Evolutionary conservation across 805 yeast genomes (phyloP).

Genomic region (Wickerhamiella allomyrinae): DNA sequence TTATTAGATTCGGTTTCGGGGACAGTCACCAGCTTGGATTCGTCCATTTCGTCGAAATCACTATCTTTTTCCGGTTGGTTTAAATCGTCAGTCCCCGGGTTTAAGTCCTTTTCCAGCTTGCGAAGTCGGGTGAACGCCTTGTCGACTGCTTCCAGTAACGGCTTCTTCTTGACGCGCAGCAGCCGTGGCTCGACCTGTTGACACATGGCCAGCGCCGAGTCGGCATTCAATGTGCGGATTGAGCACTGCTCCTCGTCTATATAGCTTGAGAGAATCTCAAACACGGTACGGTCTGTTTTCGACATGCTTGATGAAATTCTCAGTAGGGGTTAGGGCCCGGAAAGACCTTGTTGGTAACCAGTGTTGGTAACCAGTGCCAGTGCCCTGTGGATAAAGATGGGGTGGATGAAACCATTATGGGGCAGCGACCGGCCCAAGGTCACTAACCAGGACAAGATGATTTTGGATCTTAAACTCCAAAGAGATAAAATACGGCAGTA

Average conservation of each 20-base stretch:
- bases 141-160: constrained; percentile 50
- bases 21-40: constrained; percentile 46
- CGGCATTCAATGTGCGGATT: constrained; percentile 9
- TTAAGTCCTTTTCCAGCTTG: constrained; percentile 42
- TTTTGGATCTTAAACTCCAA: constrained; percentile 74
- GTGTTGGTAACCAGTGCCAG: too few relatives aligned
- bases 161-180: constrained; percentile 51
- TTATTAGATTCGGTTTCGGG: constrained; percentile 40
- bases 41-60: constrained; percentile 28
- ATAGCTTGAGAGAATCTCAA: constrained; percentile 18
- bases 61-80: constrained; percentile 23
- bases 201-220: constrained; percentile 24
- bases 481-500: constrained; percentile 73
- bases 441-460: constrained; percentile 74
- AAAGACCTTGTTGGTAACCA: too few relatives aligned
- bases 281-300: constrained; percentile 16
- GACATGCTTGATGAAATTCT: constrained; percentile 4
- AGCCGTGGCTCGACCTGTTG: constrained; percentile 54
- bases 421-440: constrained; percentile 30
- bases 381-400: not conserved
- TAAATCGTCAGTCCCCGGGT: constrained; percentile 13
- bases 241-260: constrained; percentile 29
- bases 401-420: constrained; percentile 2
- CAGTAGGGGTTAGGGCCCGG: not conserved
- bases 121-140: constrained; percentile 40